A percentile compares a stretch with the other conserved stretches of the same genome.
Evolutionary conservation across 2,329 filamentous ascomycete genomes (phyloP).

Genomic region (Lachnellula occidentalis): DNA sequence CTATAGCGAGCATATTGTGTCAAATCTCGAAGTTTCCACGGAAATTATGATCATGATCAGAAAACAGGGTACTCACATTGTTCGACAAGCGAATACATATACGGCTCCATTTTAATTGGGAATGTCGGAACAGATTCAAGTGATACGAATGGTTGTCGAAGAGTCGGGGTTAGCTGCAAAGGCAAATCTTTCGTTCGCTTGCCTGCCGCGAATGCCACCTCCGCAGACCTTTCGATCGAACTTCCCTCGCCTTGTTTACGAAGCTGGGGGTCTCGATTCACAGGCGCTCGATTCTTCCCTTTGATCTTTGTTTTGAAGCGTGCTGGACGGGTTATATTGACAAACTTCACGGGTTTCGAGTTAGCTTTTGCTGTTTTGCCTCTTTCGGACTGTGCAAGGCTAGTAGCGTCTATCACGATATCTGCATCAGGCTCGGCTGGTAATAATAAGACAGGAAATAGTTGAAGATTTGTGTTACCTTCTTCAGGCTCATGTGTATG

Average conservation of each 20-base stretch:
- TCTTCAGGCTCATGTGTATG: background rate
- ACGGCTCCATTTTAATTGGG: conserved; percentile 3
- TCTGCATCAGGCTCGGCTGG: background rate
- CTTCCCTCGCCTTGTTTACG: background rate
- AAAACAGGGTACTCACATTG: background rate
- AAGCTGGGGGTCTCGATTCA: background rate
- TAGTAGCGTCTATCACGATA: background rate
- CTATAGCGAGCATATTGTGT: background rate
- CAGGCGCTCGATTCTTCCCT: background rate
- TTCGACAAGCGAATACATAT: conserved; percentile 5
- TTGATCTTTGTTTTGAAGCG: background rate
- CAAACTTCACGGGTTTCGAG: background rate
- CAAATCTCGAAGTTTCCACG: background rate
- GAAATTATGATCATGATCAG: background rate
- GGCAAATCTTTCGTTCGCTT: background rate
- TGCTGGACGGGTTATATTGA: background rate
- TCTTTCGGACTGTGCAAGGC: background rate
- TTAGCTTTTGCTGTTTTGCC: background rate
- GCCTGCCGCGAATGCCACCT: background rate
- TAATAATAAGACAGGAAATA: background rate
- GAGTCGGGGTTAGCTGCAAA: background rate
- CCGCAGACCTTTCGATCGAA: background rate
- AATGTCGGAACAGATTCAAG: background rate
- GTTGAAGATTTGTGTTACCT: background rate
- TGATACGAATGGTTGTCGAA: background rate